Percentiles rank a stretch among this genome's conserved stretches.
These are phyloP conservation scores for Senna tora DNA, from an alignment of 306 rosid genomes.

Conservation along the genomic window DNA sequence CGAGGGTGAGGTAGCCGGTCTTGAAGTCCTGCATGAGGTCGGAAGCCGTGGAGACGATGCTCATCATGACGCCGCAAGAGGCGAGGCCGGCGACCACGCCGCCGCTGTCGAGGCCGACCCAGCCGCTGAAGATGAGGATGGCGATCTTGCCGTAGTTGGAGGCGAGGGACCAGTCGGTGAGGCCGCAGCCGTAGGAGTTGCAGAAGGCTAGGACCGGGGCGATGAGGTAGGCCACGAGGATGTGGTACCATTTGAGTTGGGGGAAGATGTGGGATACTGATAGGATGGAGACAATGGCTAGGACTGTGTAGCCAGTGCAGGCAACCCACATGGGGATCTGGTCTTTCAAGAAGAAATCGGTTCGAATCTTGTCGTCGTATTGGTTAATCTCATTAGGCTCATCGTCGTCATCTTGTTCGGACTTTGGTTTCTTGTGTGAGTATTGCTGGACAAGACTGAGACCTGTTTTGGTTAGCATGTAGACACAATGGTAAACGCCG, in stretches of 20 bases:
- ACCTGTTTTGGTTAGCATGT: constrained; percentile 49
- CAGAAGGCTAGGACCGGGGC: constrained; percentile 77
- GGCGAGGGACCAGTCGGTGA: constrained; percentile 83
- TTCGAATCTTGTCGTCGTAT: constrained; percentile 49
- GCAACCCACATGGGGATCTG: constrained; percentile 66
- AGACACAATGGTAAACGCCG: constrained; percentile 71
- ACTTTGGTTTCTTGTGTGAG: not conserved
- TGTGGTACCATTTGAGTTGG: constrained; percentile 69
- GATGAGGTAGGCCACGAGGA: constrained; percentile 53
- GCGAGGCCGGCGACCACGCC: constrained; percentile 81
- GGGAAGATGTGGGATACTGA: constrained; percentile 56
- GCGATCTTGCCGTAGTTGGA: constrained; percentile 79
- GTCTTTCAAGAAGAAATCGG: constrained; percentile 57
- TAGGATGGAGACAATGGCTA: constrained; percentile 54
- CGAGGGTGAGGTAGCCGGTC: constrained; percentile 68
- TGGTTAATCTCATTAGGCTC: not conserved
- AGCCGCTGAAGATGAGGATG: constrained; percentile 66
- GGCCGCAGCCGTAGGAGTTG: constrained; percentile 79
- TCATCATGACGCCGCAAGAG: constrained; percentile 85
- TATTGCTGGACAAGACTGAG: constrained; percentile 39
- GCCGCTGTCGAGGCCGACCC: constrained; percentile 63
- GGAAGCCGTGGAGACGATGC: constrained; percentile 76
- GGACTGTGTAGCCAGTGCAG: constrained; percentile 44
- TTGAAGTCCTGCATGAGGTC: constrained; percentile 87
- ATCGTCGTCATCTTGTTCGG: not conserved